Base-by-base conservation (phyloP, 2,329 filamentous ascomycete genomes). In the Xylariaceae sp. region DNA sequence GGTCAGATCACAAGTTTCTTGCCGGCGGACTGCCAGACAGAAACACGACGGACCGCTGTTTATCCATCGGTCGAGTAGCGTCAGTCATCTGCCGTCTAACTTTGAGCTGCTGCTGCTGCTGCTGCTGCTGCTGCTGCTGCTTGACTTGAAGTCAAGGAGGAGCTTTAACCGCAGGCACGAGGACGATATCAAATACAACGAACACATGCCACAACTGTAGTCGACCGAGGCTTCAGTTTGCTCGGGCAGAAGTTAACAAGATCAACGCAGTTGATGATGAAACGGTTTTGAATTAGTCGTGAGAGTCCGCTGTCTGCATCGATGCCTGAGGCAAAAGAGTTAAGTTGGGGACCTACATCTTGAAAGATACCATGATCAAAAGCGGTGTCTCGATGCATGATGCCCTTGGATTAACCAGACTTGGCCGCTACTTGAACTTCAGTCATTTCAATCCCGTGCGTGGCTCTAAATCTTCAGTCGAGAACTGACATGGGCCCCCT, bases 151-250 rank as follows among this genome's bases (percentile, higher is more conserved):
- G 49, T 49, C 47, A 30, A 63, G 10, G 57, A 59, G 49, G 47
- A 50, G 60, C 47, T 62, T 58, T 37, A 50, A 60, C 18, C 60
- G 61, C 30, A 68, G 66, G 18, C 60, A 63, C 23, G 64, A 66
- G 56, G 59, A 60, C 35, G 67, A 66, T 52, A 63, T 59, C 11
- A 64, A 61, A 54, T 68, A 65, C 45, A 64, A 69, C 51, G 64
- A 67, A 5, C 3, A 64, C 66, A 39, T 69, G 67, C 35, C 59
- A 51, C 13, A 57, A 64, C 55, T 69, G 64, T 34, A 34, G 57
- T 8, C 62, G 59, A 10, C 64, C 51, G 44, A 66, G 56, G 39
- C 58, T 64, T 11, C 52, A 60, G 7, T 69, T 66, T 61, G 55
- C 48, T 64, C 64, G 47, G 15, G 47, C 5, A 44, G n/a, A 30